Base-by-base conservation (phyloP, 2,329 filamentous ascomycete genomes). In the Apiospora hydei region DNA sequence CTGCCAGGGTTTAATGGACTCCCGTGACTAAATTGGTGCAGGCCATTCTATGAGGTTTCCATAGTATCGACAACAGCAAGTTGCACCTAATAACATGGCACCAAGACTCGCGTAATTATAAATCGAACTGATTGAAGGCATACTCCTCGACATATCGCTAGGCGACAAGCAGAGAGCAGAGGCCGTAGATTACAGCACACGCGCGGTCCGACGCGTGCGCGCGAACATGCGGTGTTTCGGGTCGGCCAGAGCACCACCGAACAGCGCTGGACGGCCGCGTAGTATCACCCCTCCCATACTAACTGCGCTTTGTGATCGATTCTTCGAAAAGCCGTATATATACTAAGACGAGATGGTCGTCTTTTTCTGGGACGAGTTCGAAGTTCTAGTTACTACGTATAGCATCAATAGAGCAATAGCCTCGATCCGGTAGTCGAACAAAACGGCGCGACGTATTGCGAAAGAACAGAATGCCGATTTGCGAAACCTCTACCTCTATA, bases 391-490 rank as follows among this genome's bases (percentile, higher is more conserved):
- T 2, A 67, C 16, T 43, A 67, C 8, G 24, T 5, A 41, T n/a
- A 67, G 16, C 8, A 67, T 67, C 14, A 67, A 8, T 67, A 67
- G 34, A 67, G 34, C 16, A 53, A 41, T 53, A 13, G 24, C 30
- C 47, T 69, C 21, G 30, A 46, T 47, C 13, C 21, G n/a, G 24
- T 69, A 10, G n/a, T 30, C 43, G 13, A 69, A 69, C 8, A 69
- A 69, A 16, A 51, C 43, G 10, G 44, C 47, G 26, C 30, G 14
- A 43, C 24, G 30, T 18, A 41, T 69, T n/a, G 26, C 47, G 4
- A 47, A 57, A 51, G 26, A 69, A 24, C 24, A 16, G 24, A 57
- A 69, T 14, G 30, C 47, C 26, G 47, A 69, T 16, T 49, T 69
- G 10, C 47, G 47, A 13, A 30, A 69, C 30, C 51, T 24, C 30